Base-by-base conservation (phyloP, 2,329 filamentous ascomycete genomes). In the Fusarium sp. region DNA sequence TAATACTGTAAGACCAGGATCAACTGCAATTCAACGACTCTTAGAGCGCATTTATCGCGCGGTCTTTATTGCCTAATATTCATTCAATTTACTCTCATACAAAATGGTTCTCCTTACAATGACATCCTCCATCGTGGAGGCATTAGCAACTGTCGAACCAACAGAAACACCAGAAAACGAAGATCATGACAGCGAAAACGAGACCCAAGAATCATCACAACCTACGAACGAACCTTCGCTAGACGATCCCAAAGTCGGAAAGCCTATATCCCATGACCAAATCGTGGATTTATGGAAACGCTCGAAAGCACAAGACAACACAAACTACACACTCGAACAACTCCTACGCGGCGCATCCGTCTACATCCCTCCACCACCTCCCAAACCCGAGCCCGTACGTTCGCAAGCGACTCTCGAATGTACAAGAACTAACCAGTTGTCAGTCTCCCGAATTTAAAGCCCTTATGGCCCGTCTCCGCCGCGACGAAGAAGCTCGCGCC, bases 391-490 rank as follows among this genome's bases (percentile, higher is more conserved):
- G 77, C 92, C 91, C 15, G 93, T 95, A 83, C 68, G 88, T 83
- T 7, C 87, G 82, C 6, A 5, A 32, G 40, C 34, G 1, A 6
- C 11, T 3, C 11, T 15, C 42, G 15, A 14, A 16, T 15, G 4
- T 14, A 8, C 14, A n/a, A 40, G 24, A 27, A 14, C 59, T 72
- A n/a, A 71, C 10, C 12, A 24, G 6, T 2, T 3, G 3, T 0
- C 64, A 97, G 89, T 91, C 91, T 2, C 83, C 90, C 10, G 92
- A 97, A 81, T 98, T 95, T 83, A 92, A 93, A 79, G 91, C 91
- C 9, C 85, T 97, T 3, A 98, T 98, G 94, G 90, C 90, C 25
- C 90, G 91, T 18, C 89, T 99, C 22, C 93, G 94, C 68, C 89
- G 87, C 65, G 90, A 96, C 75, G 92, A 95, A 82, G 95, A 98